phyloP scores from a whole-genome alignment of 2,329 filamentous ascomycete species.

The Bipolaris oryzae region DNA sequence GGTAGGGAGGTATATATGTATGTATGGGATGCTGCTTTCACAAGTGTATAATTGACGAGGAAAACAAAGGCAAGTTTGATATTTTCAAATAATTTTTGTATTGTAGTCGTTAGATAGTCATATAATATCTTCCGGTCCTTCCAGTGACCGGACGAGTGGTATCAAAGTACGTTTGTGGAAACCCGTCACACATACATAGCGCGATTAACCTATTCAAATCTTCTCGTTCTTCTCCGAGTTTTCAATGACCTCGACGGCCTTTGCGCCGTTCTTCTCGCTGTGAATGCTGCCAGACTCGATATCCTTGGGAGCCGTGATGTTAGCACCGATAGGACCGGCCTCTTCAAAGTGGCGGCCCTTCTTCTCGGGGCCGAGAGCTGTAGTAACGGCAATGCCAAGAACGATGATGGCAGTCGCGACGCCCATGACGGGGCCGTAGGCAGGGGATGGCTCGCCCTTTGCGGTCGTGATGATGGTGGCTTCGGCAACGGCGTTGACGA shows the following conservation, averaged over 20 bases:
- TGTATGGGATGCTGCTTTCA: too few species aligned
- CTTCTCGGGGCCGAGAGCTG: conserved; percentile 75
- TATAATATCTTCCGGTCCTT: not conserved
- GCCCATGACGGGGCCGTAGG: conserved; percentile 77
- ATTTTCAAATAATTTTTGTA: not conserved
- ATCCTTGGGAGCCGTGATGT: conserved; percentile 33
- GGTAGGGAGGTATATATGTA: too few species aligned
- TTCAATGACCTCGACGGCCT: conserved; percentile 28
- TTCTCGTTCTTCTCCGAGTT: conserved; percentile 13
- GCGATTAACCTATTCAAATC: not conserved
- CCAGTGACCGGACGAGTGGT: not conserved
- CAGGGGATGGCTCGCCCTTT: conserved; percentile 65
- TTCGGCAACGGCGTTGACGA: conserved; percentile 76
- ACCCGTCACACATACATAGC: not conserved
- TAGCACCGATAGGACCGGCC: conserved; percentile 58
- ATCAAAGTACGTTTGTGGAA: not conserved
- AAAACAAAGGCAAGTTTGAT: too few species aligned
- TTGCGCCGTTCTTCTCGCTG: conserved; percentile 35
- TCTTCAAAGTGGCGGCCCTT: conserved; percentile 72
- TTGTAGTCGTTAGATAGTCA: not conserved
- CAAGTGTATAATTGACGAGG: too few species aligned
- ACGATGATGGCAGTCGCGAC: conserved; percentile 79
- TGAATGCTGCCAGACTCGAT: conserved; percentile 40
- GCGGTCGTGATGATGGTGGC: conserved; percentile 54
- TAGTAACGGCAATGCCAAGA: conserved; percentile 69